Evolutionary conservation across 306 rosid genomes (phyloP).

Genomic region (Coriaria nepalensis): DNA sequence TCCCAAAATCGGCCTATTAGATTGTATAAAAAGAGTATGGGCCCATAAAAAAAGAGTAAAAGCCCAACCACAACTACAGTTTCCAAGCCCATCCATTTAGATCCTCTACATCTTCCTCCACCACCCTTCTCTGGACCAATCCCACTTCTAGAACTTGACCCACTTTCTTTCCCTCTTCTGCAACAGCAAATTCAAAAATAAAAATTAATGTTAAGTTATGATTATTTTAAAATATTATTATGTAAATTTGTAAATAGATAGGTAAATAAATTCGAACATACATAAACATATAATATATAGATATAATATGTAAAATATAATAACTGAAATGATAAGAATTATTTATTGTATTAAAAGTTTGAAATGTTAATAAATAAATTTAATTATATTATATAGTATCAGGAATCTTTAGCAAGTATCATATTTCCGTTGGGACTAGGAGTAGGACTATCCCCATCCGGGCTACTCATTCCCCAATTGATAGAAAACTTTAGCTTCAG

Average conservation of each 20-base stretch:
- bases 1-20: no score
- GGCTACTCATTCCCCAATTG: conserved; percentile 18
- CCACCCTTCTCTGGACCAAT: conserved; percentile 17
- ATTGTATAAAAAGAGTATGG: no score
- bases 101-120: conserved; percentile 17
- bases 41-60: conserved; percentile 17
- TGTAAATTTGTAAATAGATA: no score
- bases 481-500: conserved; percentile 70
- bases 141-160: conserved; percentile 13
- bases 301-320: no score
- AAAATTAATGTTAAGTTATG: no score
- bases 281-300: no score
- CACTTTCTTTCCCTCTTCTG: conserved; percentile 22
- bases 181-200: conserved; percentile 1
- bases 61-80: conserved; percentile 10
- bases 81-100: conserved; percentile 11
- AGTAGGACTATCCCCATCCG: conserved; percentile 17
- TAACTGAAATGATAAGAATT: no score
- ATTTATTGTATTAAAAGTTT: no score
- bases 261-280: no score
- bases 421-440: conserved; percentile 39
- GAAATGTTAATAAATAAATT: neutral
- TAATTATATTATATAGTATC: neutral
- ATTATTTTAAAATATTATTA: neutral
- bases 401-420: neutral